A percentile compares a stretch with the other conserved stretches of the same genome.
These are phyloP conservation scores for Peronospora destructor DNA, from an alignment of 352 stramenopile species.

Conservation along the genomic window DNA sequence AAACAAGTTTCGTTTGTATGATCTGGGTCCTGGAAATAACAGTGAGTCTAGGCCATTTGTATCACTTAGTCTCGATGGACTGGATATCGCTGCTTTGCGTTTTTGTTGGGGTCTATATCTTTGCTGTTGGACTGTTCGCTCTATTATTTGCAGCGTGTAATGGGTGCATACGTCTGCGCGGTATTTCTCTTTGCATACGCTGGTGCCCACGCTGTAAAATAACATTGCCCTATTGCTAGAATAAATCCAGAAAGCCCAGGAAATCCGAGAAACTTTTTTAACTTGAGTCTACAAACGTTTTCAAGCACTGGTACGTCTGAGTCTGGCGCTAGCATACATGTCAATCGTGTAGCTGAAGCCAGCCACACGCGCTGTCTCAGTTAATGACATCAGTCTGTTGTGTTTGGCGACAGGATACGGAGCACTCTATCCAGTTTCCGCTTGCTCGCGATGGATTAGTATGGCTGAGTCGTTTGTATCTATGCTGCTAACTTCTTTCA, in stretches of 20 bases:
- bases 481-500: constrained; percentile 52
- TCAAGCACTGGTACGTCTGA: constrained; percentile 40
- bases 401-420: constrained; percentile 33
- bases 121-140: constrained; percentile 40
- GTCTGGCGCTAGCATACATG: background rate
- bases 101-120: constrained; percentile 43
- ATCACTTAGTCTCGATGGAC: constrained; percentile 42
- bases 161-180: constrained; percentile 16
- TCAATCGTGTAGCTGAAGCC: background rate
- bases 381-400: background rate
- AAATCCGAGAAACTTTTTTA: constrained; percentile 43
- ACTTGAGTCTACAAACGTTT: constrained; percentile 55
- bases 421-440: constrained; percentile 34
- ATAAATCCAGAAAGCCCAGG: constrained; percentile 6
- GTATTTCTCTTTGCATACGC: background rate
- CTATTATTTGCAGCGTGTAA: constrained; percentile 38
- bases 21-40: background rate
- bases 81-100: constrained; percentile 41
- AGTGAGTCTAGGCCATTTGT: constrained; percentile 28
- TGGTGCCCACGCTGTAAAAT: background rate
- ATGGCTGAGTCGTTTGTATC: constrained; percentile 47
- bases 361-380: background rate
- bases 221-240: constrained; percentile 1
- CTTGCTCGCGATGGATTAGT: constrained; percentile 48
- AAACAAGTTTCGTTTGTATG: background rate